Evolutionary conservation across 345 rosid genomes (phyloP), one percentile per base, ranked within the genome.

Genomic region (Pistacia vera): DNA sequence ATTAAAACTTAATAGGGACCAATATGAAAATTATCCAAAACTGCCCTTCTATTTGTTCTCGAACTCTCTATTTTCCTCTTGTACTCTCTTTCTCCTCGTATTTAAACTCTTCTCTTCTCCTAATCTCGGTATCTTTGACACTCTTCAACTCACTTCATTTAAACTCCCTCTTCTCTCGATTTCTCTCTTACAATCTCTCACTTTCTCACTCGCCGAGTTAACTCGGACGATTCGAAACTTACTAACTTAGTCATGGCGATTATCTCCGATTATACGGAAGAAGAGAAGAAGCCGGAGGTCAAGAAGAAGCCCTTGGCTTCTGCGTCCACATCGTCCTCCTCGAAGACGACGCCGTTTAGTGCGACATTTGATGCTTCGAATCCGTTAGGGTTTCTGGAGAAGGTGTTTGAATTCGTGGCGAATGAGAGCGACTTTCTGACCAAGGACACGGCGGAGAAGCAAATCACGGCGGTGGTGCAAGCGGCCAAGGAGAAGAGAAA

Each of bases 221-320:
- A 41, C 51, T 66, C 8, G 49, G 4, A 16, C 44, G 60, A 64
- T 13, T 67, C 68, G 25, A 4, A 25, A 2, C 3, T 60, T 5
- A 10, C 11, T 13, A 14, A 36, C 74, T 38, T 44, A 63, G 11
- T 18, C 54, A 95, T 95, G 99, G 97, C 96, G 79, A 91, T 95
- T 52, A 90, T 95, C 76, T 91, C 99, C 17, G 98, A 93, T 63
- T 86, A 72, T 25, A 83, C 90, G 61, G 98, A 93, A 35, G 93
- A 90, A 41, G 90, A 83, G 66, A 69, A 57, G 52, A 64, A 75
- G 33, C 63, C 38, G 17, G 70, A 49, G 67, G 33, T 38, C 25
- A 75, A 70, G 54, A 68, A 46, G 60, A 68, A 68, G 22, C 38
- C 16, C 2, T 63, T 52, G 8, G 51, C 30, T 5, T 30, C 88